Percentiles rank a stretch among this genome's conserved stretches.
phyloP scores from a whole-genome alignment of 768 basidiomycete genomes.

The Mycena albidolilacea region DNA sequence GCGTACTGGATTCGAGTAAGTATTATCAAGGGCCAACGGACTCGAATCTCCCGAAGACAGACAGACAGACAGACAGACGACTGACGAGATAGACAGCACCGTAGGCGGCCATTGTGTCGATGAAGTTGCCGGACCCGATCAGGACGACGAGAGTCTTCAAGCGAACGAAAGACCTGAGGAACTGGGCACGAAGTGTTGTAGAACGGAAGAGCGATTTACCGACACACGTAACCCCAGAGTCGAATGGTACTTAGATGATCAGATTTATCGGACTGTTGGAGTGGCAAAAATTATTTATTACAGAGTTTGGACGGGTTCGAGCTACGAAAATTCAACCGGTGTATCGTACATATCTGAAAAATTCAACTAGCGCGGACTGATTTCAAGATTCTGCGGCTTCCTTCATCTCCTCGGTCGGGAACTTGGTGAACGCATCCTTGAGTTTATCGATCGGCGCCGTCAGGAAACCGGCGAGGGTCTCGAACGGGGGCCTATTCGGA shows the following conservation, averaged over 20 bases:
- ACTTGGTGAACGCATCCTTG: slow-evolving; percentile 67
- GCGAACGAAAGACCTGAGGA: neutral
- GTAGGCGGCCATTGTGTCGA: slow-evolving; percentile 14
- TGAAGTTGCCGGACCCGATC: neutral
- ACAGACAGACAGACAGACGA: no score
- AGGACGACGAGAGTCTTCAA: slow-evolving; percentile 10
- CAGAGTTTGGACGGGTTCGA: neutral
- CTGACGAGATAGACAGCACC: slow-evolving; percentile 20
- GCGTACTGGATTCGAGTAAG: slow-evolving; percentile 11
- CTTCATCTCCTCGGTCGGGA: slow-evolving; percentile 71
- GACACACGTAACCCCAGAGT: neutral
- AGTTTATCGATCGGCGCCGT: slow-evolving; percentile 72
- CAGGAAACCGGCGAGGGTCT: slow-evolving; percentile 70
- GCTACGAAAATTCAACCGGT: neutral
- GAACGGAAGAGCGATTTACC: neutral
- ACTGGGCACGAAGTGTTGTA: neutral
- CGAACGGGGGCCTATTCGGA: slow-evolving; percentile 72
- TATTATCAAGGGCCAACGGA: no score
- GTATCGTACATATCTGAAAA: neutral
- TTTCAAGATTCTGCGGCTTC: slow-evolving; percentile 39
- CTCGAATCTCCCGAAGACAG: no score
- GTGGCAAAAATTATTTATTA: neutral
- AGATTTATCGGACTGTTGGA: no score
- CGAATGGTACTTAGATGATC: neutral
- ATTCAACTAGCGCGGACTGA: neutral